These are phyloP conservation scores for Thermochaetoides thermophila DNA, from an alignment of 495 filamentous ascomycete genomes.

Conservation along the genomic window DNA sequence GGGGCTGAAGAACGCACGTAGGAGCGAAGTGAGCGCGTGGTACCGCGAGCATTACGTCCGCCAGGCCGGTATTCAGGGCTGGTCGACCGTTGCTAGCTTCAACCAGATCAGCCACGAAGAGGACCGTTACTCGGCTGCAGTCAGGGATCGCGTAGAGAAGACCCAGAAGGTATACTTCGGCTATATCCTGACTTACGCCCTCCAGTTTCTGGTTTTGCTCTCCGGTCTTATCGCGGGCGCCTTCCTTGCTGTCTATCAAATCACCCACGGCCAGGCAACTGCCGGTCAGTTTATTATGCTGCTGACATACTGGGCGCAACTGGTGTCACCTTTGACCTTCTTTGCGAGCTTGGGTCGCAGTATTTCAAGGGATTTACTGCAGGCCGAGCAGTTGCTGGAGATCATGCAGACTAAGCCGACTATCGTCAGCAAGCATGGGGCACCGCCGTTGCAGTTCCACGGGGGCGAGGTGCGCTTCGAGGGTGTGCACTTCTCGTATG, in stretches of 20 bases:
- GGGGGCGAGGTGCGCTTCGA: slow-evolving; percentile 50
- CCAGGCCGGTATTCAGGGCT: slow-evolving; percentile 49
- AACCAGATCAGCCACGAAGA: slow-evolving; percentile 55
- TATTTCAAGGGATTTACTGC: slow-evolving; percentile 47
- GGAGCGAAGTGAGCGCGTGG: slow-evolving; percentile 21
- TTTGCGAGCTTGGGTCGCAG: slow-evolving; percentile 46
- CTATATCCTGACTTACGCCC: slow-evolving; percentile 30
- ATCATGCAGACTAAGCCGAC: slow-evolving; percentile 53
- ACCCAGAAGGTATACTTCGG: slow-evolving; percentile 26
- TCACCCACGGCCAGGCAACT: slow-evolving; percentile 37
- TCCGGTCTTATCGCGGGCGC: slow-evolving; percentile 47
- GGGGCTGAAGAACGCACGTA: slow-evolving; percentile 20
- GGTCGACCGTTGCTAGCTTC: slow-evolving; percentile 58
- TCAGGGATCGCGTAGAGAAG: slow-evolving; percentile 27
- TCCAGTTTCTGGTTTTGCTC: slow-evolving; percentile 46
- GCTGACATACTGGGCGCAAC: slow-evolving; percentile 53
- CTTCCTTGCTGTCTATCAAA: slow-evolving; percentile 54
- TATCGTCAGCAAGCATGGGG: slow-evolving; percentile 40
- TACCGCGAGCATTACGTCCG: slow-evolving; percentile 46
- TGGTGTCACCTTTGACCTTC: slow-evolving; percentile 45
- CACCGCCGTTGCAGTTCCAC: slow-evolving; percentile 39
- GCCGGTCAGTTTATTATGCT: slow-evolving; percentile 60
- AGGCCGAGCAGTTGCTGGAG: slow-evolving; percentile 57
- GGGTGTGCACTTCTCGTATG: slow-evolving; percentile 56
- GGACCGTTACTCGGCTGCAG: slow-evolving; percentile 39